Base-by-base conservation (phyloP, 75 land plant genomes). In the Pseudotsuga menziesii region DNA sequence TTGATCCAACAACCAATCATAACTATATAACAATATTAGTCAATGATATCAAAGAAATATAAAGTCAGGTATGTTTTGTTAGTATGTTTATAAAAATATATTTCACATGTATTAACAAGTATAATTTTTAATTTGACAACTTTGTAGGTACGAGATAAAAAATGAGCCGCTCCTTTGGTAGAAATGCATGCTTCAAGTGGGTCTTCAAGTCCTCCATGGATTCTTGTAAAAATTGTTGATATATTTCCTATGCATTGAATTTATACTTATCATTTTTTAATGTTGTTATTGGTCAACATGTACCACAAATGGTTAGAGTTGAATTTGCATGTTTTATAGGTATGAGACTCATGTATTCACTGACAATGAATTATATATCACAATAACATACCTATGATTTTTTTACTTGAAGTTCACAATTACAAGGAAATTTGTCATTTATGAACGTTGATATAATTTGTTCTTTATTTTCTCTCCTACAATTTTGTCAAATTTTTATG, bases 81-180 rank as follows among this genome's bases (percentile, higher is more conserved):
- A 22, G 35, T 56, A 15, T 15, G 22, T 11, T 26, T 16, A 26
- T n/a, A 16, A 14, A 22, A 26, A 73, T 6, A 4, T 8, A 17
- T 22, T 54, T 58, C n/a, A 16, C 35, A n/a, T 22, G 8, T 22
- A 16, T 19, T 58, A 52, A 57, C 57, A 16, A 16, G 4, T 4
- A 32, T 66, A 32, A 19, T 72, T 4, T 35, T 22, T 35, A 72
- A 25, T 25, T 79, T 78, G 63, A 7, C 23, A 60, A 76, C 56
- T 81, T 32, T 86, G 80, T 78, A 96, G 99, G 61, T 89, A 22
- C 82, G 93, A 15, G 97, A 96, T 25, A 89, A 94, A 69, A 94
- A 96, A 76, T 80, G 94, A 35, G 91, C 90, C 23, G 86, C 87
- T 41, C 54, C 90, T 56, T 77, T 94, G 77, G 88, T 88, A 63